Conservation (phyloP, 306 rosid species). For the Cucumis sativus region DNA sequence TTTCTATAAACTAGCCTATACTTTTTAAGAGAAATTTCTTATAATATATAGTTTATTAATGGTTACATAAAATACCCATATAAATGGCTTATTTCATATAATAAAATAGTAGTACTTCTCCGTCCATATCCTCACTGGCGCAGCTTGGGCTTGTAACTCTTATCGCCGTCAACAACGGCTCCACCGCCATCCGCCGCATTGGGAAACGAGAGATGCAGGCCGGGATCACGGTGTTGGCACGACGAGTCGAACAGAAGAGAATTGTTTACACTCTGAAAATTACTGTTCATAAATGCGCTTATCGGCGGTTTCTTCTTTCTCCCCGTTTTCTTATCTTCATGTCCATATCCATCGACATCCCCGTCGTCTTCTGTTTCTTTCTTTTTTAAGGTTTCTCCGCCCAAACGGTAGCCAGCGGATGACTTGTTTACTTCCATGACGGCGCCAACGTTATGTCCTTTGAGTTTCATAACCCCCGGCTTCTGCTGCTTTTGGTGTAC, state of each 20-base stretch:
- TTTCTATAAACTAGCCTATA: no score
- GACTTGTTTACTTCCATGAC: not conserved
- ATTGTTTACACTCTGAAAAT: constrained; percentile 67
- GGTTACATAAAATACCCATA: not conserved
- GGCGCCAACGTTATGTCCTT: constrained; percentile 1
- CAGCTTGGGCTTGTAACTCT: not conserved
- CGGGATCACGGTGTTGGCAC: constrained; percentile 48
- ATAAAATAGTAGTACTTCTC: not conserved
- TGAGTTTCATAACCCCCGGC: not conserved
- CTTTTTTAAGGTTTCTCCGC: not conserved
- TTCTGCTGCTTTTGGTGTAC: not conserved
- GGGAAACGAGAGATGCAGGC: constrained; percentile 36
- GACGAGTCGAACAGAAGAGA: constrained; percentile 37
- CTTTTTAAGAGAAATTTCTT: not conserved
- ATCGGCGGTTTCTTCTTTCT: constrained; percentile 18
- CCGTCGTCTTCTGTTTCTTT: not conserved
- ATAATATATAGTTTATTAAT: not conserved
- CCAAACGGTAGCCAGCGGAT: constrained; percentile 21
- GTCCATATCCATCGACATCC: not conserved
- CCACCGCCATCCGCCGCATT: constrained; percentile 35
- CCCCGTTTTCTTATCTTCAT: not conserved
- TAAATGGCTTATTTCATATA: not conserved
- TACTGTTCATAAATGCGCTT: constrained; percentile 38
- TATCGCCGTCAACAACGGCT: constrained; percentile 12
- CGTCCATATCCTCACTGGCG: not conserved